Conservation (phyloP, 164 flowering plant species). For the Saururus chinensis region DNA sequence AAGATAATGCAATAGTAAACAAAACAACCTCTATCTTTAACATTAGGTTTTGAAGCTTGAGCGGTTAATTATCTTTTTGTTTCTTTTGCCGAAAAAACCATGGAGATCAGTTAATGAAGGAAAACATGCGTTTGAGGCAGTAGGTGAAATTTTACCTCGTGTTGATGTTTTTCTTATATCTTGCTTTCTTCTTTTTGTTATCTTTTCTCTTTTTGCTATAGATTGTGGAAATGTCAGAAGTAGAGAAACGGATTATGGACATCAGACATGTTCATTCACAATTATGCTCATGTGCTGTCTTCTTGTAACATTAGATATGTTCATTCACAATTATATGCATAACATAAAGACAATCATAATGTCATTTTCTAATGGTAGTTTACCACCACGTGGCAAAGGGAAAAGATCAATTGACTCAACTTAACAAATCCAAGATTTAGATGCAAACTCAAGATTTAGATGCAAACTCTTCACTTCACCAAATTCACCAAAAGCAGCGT, state of each 20-base stretch:
- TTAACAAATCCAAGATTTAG: conserved; percentile 93
- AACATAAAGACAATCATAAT: neutral
- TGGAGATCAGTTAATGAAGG: conserved; percentile 58
- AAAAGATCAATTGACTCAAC: conserved; percentile 25
- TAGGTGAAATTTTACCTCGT: conserved; percentile 23
- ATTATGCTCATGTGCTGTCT: too few relatives aligned
- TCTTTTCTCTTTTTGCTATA: conserved; percentile 8
- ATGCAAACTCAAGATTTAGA: conserved; percentile 93
- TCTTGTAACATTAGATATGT: too few relatives aligned
- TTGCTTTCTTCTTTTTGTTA: neutral
- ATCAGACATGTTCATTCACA: too few relatives aligned
- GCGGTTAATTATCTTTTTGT: neutral
- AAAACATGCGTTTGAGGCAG: conserved; percentile 49
- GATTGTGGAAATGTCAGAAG: conserved; percentile 33
- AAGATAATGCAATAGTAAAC: too few relatives aligned
- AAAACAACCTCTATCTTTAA: too few relatives aligned
- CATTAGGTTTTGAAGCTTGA: neutral
- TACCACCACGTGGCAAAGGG: neutral
- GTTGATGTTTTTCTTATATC: neutral
- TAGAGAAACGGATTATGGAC: conserved; percentile 13
- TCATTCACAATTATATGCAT: too few relatives aligned
- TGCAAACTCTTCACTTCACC: conserved; percentile 90
- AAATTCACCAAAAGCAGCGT: conserved; percentile 72
- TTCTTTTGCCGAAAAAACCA: conserved; percentile 13
- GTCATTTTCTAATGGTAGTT: neutral